These are phyloP conservation scores for Vitis rupestris DNA, from an alignment of 164 flowering plant species.

Conservation along the genomic window DNA sequence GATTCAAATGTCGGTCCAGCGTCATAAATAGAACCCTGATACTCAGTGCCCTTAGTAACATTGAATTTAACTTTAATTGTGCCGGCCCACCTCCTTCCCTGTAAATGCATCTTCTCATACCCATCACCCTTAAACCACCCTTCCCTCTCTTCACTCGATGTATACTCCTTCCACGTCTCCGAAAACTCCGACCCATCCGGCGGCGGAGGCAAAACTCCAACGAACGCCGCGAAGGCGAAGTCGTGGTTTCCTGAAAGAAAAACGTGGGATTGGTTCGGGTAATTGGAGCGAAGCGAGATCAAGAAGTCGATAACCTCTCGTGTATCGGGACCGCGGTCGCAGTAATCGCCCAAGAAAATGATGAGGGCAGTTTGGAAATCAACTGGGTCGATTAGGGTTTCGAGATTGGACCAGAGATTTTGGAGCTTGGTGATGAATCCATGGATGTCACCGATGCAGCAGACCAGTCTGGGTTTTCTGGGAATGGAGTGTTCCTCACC, in stretches of 20 bases:
- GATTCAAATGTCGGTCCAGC: slow-evolving; percentile 85
- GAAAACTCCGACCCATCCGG: slow-evolving; percentile 45
- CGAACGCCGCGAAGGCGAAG: slow-evolving; percentile 78
- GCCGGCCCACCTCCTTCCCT: slow-evolving; percentile 93
- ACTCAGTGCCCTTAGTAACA: slow-evolving; percentile 50
- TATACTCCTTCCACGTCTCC: slow-evolving; percentile 79
- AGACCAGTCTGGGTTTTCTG: slow-evolving; percentile 26
- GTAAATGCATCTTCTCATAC: slow-evolving; percentile 78
- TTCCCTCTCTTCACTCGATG: slow-evolving; percentile 69
- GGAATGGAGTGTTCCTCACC: background rate
- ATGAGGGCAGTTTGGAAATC: slow-evolving; percentile 59
- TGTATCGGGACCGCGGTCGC: slow-evolving; percentile 90
- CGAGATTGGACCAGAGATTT: slow-evolving; percentile 78
- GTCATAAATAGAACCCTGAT: slow-evolving; percentile 82
- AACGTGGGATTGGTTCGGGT: slow-evolving; percentile 81
- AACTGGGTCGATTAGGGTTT: slow-evolving; percentile 39
- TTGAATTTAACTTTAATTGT: slow-evolving; percentile 51
- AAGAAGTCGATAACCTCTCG: slow-evolving; percentile 64
- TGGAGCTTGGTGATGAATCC: slow-evolving; percentile 78
- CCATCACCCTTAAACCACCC: slow-evolving; percentile 87
- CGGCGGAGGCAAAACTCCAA: slow-evolving; percentile 61
- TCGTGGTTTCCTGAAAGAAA: slow-evolving; percentile 94
- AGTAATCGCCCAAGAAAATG: slow-evolving; percentile 94
- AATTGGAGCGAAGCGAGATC: slow-evolving; percentile 50
- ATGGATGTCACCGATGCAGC: slow-evolving; percentile 92